Base-by-base conservation (phyloP, 352 stramenopile species). In the Sclerospora graminicola region DNA sequence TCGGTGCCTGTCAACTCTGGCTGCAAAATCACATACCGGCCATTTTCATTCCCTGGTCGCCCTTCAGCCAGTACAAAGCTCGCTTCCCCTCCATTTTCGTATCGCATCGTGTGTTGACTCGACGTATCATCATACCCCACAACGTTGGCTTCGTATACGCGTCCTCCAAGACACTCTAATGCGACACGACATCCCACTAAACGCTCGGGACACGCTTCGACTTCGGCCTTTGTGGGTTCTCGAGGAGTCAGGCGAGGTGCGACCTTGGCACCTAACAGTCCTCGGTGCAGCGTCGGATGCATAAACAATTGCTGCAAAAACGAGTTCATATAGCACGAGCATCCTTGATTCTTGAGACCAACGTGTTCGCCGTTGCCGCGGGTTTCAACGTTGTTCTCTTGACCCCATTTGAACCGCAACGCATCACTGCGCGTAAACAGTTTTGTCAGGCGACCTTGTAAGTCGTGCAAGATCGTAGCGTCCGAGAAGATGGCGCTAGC, bases 321-420 rank as follows among this genome's bases (percentile, higher is more conserved):
- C 0, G 93, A 98, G 58, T 99, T 99, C 90, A 99, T 99, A 76
- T 99, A 99, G 74, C 97, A 99, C 7, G 96, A 99, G 60, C 94
- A 98, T 36, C 96, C 97, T 56, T 98, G 94, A 57, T 99, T 99
- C 62, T 97, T 97, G 0, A 99, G 65, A 2, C 96, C 97, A 10
- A 95, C 88, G 34, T 91, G 69, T 35, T 94, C 82, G 7, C 74
- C 82, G 28, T 70, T 89, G 8, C 75, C 77, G 20, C 82, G 69
- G 6, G 79, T 85, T 53, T 90, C 78, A 16, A 90, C 67, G 43
- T 84, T 84, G 29, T 66, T 84, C 42, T 94, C 79, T 63, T 91
- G 82, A 5, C 73, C 77, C 82, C 82, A 94, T 38, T 84, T 86
- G 11, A 63, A 62, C 10, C 76, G 62, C 30, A 85, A 48, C n/a